A percentile compares a stretch with the other conserved stretches of the same genome.
Evolutionary conservation across 2,329 filamentous ascomycete genomes (phyloP).

Genomic region (Botryosphaeria dothidea): DNA sequence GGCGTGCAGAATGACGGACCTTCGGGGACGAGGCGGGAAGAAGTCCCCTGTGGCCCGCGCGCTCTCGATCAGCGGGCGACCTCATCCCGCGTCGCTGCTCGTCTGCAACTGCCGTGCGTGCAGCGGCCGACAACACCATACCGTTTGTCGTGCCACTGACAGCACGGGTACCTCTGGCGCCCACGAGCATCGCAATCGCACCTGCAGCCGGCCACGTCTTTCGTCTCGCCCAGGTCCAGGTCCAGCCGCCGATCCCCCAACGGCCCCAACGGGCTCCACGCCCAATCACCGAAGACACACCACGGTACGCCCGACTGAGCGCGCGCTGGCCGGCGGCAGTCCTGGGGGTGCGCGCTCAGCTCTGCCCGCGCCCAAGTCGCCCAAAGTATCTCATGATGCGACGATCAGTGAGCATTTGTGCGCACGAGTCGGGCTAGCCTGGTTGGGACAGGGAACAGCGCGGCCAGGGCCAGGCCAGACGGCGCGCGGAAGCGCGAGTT

Average conservation of each 20-base stretch:
- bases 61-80: conserved; percentile 5
- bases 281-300: conserved; percentile 16
- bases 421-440: conserved; percentile 4
- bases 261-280: conserved; percentile 10
- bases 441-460: not conserved
- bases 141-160: conserved; percentile 1
- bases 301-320: conserved; percentile 14
- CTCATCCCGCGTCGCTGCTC: not conserved
- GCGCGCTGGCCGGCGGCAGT: not conserved
- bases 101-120: conserved; percentile 12
- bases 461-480: conserved; percentile 2
- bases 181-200: not conserved
- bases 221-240: too few species aligned
- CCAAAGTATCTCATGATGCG: conserved; percentile 15
- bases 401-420: conserved; percentile 7
- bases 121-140: not conserved
- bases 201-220: not conserved
- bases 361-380: conserved; percentile 7
- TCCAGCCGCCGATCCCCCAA: conserved; percentile 10
- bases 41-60: not conserved
- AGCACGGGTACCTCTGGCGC: not conserved
- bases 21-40: not conserved
- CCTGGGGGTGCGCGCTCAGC: conserved; percentile 4
- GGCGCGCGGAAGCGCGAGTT: conserved; percentile 12
- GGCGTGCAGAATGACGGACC: conserved; percentile 10